These are phyloP conservation scores for Elaeagnus macrophylla DNA, from an alignment of 306 rosid species.

Conservation along the genomic window DNA sequence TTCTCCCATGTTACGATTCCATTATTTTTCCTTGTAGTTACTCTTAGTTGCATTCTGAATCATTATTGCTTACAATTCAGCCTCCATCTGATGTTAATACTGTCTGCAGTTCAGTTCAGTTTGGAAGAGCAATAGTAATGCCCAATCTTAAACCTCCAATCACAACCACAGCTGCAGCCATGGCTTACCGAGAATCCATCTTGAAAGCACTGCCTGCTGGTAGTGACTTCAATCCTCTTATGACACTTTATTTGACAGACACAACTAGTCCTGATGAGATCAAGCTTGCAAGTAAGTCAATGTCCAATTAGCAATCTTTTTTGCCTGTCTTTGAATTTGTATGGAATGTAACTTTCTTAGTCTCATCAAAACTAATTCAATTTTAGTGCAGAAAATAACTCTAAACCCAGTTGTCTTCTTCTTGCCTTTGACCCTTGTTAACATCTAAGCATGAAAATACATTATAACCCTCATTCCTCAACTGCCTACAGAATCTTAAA, in stretches of 20 bases:
- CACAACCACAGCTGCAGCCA: constrained; percentile 56
- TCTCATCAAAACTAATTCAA: not conserved
- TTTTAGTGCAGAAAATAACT: too few relatives aligned
- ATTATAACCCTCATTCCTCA: too few relatives aligned
- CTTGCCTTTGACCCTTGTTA: too few relatives aligned
- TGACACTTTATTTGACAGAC: constrained; percentile 88
- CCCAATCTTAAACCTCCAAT: constrained; percentile 89
- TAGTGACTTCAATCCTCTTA: constrained; percentile 69
- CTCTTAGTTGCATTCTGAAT: not conserved
- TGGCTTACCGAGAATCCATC: constrained; percentile 64
- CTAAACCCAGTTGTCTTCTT: too few relatives aligned
- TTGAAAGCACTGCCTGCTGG: constrained; percentile 56
- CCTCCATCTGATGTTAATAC: constrained; percentile 15
- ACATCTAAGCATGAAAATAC: too few relatives aligned
- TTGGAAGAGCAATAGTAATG: constrained; percentile 87
- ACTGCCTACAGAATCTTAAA: too few relatives aligned
- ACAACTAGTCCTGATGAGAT: constrained; percentile 62
- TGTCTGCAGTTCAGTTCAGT: constrained; percentile 50
- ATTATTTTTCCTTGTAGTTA: not conserved
- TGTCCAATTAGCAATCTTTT: not conserved
- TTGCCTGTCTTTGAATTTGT: not conserved
- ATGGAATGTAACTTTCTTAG: not conserved
- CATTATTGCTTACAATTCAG: not conserved
- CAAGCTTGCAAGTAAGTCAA: constrained; percentile 69
- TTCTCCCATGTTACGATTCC: not conserved